Evolutionary conservation across 441 rosid species (phyloP), one percentile per base, ranked within the genome.

Genomic region (Bocquillonia castaneifolia): DNA sequence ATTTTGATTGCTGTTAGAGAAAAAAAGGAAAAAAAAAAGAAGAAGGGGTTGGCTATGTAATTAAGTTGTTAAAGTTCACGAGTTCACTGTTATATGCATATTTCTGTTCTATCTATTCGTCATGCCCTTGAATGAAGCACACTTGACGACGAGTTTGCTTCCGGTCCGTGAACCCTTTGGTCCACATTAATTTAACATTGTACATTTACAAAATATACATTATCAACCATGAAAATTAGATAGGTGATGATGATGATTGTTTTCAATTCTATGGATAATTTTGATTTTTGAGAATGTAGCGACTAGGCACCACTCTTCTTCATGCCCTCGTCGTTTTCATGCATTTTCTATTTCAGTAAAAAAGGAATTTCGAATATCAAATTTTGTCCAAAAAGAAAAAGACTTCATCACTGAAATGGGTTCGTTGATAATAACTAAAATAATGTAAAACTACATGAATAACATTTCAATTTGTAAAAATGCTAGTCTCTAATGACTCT

Each of bases 111-210:
- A n/a, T n/a, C 6, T 6, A 13, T 28, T 47, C 48, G 0, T 59
- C 32, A 36, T 39, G 40, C 40, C 22, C 14, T n/a, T 25, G 70
- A 6, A 63, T 22, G 31, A 15, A 64, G 44, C 55, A 29, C 74
- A 23, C 66, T 60, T 14, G 54, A 62, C 72, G 72, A 63, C 45
- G 67, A 69, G 23, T 3, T 10, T 48, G 57, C 48, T 22, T 45
- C 45, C 13, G 20, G 57, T 72, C 83, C 81, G 81, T 77, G 79
- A 77, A 28, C 34, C 53, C 61, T 39, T 9, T 44, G 47, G 10
- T 37, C 68, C 67, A n/a, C 53, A 51, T 4, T 10, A 0, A 39
- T 23, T 3, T 13, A 18, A 36, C 15, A 6, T 6, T 42, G 2
- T 42, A 42, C 12, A 13, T 3, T 48, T 10, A 2, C 20, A 48